A percentile compares a stretch with the other conserved stretches of the same genome.
Conservation (phyloP, 345 rosid genomes). For the Erysimum cheiranthoides region DNA sequence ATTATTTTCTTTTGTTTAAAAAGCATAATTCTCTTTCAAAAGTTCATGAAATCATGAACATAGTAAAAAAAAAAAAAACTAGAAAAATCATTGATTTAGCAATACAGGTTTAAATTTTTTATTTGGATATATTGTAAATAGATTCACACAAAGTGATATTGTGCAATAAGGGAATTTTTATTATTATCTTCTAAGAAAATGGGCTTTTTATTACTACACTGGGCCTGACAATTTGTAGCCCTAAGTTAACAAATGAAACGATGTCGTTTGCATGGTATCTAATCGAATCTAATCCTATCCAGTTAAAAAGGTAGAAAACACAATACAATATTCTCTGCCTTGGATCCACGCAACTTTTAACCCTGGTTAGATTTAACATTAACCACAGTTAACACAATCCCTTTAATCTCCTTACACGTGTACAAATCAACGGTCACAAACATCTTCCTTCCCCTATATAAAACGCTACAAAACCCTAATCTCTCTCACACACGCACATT, state of each 20-base stretch:
- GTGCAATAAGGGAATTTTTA: too few species aligned
- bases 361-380: slow-evolving; percentile 36
- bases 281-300: not conserved
- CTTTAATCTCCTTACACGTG: slow-evolving; percentile 25
- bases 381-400: slow-evolving; percentile 36
- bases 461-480: slow-evolving; percentile 41
- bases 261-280: not conserved
- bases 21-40: too few species aligned
- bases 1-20: not conserved
- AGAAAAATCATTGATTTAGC: not conserved
- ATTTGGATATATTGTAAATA: too few species aligned
- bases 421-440: slow-evolving; percentile 2
- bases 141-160: too few species aligned
- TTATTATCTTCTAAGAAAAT: too few species aligned
- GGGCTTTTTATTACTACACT: too few species aligned
- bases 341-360: slow-evolving; percentile 45
- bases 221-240: not conserved
- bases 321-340: slow-evolving; percentile 38
- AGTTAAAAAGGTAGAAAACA: slow-evolving; percentile 18
- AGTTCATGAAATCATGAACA: too few species aligned
- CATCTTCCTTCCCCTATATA: slow-evolving; percentile 24
- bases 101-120: too few species aligned
- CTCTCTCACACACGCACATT: slow-evolving; percentile 3
- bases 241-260: not conserved
- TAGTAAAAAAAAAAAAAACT: not conserved